Conservation (phyloP, 2,329 filamentous ascomycete species). For the Drechslerella dactyloides region DNA sequence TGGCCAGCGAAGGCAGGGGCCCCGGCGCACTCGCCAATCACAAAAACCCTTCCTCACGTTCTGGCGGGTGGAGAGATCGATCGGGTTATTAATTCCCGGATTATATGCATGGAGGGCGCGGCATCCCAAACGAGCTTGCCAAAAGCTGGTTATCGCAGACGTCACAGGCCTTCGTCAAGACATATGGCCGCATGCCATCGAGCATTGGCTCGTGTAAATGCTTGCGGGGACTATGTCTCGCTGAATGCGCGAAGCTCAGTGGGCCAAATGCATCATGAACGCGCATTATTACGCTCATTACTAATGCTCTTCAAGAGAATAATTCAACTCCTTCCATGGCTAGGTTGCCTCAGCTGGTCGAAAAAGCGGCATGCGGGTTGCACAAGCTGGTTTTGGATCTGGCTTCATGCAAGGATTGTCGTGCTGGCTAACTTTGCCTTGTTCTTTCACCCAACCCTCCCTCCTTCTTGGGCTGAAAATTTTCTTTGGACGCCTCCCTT, state of each 20-base stretch:
- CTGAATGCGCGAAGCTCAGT: no score
- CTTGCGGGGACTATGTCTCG: no score
- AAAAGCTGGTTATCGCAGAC: no score
- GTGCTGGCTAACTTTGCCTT: conserved; percentile 11
- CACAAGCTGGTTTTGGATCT: conserved; percentile 20
- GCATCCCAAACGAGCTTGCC: no score
- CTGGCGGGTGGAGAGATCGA: conserved; percentile 25
- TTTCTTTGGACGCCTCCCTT: background rate
- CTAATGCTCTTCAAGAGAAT: background rate
- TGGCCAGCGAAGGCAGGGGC: conserved; percentile 3
- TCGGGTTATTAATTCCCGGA: conserved; percentile 33
- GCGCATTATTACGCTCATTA: no score
- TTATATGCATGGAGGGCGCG: background rate
- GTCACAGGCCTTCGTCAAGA: no score
- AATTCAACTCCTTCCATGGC: background rate
- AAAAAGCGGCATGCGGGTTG: conserved; percentile 18
- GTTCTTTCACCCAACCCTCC: no score
- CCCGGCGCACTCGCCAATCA: conserved; percentile 8
- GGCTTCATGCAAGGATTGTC: conserved; percentile 15
- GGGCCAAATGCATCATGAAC: no score
- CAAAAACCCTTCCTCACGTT: conserved; percentile 8
- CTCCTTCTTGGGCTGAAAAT: background rate
- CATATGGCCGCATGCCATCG: no score
- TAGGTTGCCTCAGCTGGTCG: conserved; percentile 4
- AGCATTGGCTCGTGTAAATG: no score